phyloP scores from a whole-genome alignment of 495 filamentous ascomycete genomes.

The Aspergillus incahuasiensis region DNA sequence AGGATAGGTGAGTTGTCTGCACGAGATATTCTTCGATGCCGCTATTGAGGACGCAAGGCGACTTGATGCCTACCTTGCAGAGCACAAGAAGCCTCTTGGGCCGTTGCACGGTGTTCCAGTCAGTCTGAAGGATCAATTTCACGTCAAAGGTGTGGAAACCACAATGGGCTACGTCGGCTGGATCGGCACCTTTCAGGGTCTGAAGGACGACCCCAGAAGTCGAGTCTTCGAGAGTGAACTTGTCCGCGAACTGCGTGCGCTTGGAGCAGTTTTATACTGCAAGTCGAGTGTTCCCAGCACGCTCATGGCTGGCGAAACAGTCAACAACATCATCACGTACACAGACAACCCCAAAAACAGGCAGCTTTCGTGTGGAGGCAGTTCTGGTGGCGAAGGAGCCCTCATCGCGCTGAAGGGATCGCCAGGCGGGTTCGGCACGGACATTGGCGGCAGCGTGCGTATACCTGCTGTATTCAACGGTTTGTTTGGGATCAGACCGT shows the following conservation, averaged over 20 bases:
- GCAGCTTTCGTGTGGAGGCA: constrained; percentile 47
- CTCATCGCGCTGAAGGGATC: constrained; percentile 53
- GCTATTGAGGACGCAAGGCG: constrained; percentile 54
- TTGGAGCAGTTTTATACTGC: constrained; percentile 60
- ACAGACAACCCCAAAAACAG: constrained; percentile 50
- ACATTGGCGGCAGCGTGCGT: constrained; percentile 68
- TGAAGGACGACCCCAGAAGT: constrained; percentile 34
- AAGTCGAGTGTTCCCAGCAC: constrained; percentile 61
- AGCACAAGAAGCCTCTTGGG: constrained; percentile 45
- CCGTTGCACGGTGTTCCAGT: constrained; percentile 64
- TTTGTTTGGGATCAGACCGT: constrained; percentile 52
- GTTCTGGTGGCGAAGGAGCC: constrained; percentile 61
- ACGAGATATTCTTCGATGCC: constrained; percentile 58
- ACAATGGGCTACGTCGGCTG: constrained; percentile 58
- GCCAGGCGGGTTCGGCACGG: constrained; percentile 57
- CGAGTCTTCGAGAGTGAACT: constrained; percentile 45
- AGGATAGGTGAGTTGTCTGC: constrained; percentile 51
- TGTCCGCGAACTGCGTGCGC: constrained; percentile 46
- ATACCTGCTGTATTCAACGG: constrained; percentile 63
- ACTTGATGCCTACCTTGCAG: constrained; percentile 53
- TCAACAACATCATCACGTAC: constrained; percentile 51
- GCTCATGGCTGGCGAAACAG: constrained; percentile 57
- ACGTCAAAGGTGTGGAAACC: constrained; percentile 59
- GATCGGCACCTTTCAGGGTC: constrained; percentile 51
- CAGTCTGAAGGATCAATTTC: constrained; percentile 68